Evolutionary conservation across 768 basidiomycete genomes (phyloP), one percentile per base, ranked within the genome.

Genomic region (Pisolithus microcarpus): DNA sequence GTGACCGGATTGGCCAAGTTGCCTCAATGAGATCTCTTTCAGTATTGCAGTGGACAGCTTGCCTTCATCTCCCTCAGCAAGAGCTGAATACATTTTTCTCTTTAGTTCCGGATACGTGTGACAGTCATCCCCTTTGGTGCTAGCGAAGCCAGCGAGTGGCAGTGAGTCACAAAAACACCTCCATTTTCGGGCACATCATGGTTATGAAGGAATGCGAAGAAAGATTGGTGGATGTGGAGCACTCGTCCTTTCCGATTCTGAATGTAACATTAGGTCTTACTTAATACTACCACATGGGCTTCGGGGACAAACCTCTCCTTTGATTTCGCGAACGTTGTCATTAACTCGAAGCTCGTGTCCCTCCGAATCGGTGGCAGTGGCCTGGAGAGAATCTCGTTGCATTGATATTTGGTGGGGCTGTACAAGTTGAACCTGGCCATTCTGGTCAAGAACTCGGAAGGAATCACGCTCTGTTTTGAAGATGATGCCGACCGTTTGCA

Each of bases 401-500:
- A 91, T 89, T 6, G 88, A 87, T 53, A 99, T 94, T 61, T 98
- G 94, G 55, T 93, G 91, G 5, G 95, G 93, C 61, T 90, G 86
- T 5, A 98, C 87, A 7, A 87, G 76, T 15, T 91, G 86, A 15
- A 89, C 80, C 70, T 91, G 85, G 1, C 92, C 91, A 58, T 91
- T 86, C 64, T 97, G 95, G 62, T 98, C 94, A 47, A 98, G 76
- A 2, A 99, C 87, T 50, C 92, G 89, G 81, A 99, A 92, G 7
- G 91, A 84, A 63, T 92, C 91, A 11, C 91, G 84, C 65, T 98
- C 96, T 1, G 93, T 94, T 67, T 95, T 94, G 79, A 87, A 96
- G 56, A 98, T 96, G 53, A 98, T 91, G 64, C 93, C 96, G 34
- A 93, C 91, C 4, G 92, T 95, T 66, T 93, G 89, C 26, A 82